phyloP scores from a whole-genome alignment of 345 rosid genomes.

The Crucihimalaya himalaica region DNA sequence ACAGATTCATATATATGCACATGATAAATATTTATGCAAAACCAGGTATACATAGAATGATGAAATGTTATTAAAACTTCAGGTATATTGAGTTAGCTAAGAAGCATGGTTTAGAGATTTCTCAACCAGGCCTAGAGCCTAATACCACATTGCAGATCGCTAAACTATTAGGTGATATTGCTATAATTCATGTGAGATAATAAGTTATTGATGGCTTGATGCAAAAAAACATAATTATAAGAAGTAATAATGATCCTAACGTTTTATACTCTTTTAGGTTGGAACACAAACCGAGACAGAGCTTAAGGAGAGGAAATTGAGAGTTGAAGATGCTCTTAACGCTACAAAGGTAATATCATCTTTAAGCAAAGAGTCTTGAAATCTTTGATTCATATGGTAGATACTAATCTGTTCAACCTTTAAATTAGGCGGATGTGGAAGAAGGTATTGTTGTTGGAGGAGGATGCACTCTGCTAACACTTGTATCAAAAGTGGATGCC shows the following conservation, averaged over 20 bases:
- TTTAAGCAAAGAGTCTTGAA: background rate
- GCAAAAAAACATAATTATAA: background rate
- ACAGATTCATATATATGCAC: too few species aligned
- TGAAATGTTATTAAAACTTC: too few species aligned
- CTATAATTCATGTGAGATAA: constrained; percentile 61
- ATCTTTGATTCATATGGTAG: background rate
- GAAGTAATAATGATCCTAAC: background rate
- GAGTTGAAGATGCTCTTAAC: constrained; percentile 96
- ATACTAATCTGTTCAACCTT: background rate
- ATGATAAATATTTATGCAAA: too few species aligned
- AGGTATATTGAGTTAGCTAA: too few species aligned
- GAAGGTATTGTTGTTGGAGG: too few species aligned
- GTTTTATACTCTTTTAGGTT: constrained; percentile 41
- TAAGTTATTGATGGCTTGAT: background rate
- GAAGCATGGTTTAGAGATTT: too few species aligned
- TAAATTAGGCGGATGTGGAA: constrained; percentile 59
- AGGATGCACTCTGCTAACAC: too few species aligned
- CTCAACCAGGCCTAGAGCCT: too few species aligned
- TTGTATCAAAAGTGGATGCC: too few species aligned
- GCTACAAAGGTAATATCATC: constrained; percentile 69
- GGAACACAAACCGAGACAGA: constrained; percentile 84
- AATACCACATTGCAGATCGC: too few species aligned
- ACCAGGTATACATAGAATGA: too few species aligned
- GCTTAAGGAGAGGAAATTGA: constrained; percentile 89
- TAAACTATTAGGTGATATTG: constrained; percentile 72